Base-by-base conservation (phyloP, 2,329 filamentous ascomycete species). In the Fusarium coffeatum region DNA sequence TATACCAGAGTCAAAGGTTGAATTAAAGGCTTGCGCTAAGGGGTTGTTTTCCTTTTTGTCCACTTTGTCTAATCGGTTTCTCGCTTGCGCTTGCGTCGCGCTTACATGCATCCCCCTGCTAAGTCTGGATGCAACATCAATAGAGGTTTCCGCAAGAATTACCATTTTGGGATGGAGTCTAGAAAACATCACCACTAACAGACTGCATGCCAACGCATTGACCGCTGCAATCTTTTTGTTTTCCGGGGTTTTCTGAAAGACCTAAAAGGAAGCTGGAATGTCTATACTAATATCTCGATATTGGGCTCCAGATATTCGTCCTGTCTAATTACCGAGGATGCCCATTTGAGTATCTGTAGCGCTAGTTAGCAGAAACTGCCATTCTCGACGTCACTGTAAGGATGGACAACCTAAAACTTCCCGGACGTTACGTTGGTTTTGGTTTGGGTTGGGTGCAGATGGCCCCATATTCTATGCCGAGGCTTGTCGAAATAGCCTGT, bases 81-180 rank as follows among this genome's bases (percentile, higher is more conserved):
- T 49, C 34, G 27, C 37, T 48, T 48, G 49, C 42, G 47, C 49
- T 53, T 53, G 32, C 13, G 49, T 28, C 49, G 34, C 49, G 48
- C 54, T 54, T 63, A 53, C 65, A 72, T 66, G 65, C 54, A 47
- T 56, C 53, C 55, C 53, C 67, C 63, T 55, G 58, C 47, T 53
- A 50, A 54, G 34, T 34, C 25, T 46, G 34, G 41, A 50, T 53
- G 28, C 42, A 48, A 51, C 34, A 37, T 56, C 41, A 46, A 64
- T 27, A 56, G 40, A 16, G 27, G 16, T 22, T 71, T 40, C 68
- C 68, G 68, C 68, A 71, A 71, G 30, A 71, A 69, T 71, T 71
- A 58, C 68, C 64, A 40, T 41, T 69, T 71, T 62, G 41, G 65
- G 55, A 37, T 47, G 12, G 65, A 59, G 30, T 37, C 62, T 50